Conservation (phyloP, 345 rosid genomes). For the Geranium brycei region DNA sequence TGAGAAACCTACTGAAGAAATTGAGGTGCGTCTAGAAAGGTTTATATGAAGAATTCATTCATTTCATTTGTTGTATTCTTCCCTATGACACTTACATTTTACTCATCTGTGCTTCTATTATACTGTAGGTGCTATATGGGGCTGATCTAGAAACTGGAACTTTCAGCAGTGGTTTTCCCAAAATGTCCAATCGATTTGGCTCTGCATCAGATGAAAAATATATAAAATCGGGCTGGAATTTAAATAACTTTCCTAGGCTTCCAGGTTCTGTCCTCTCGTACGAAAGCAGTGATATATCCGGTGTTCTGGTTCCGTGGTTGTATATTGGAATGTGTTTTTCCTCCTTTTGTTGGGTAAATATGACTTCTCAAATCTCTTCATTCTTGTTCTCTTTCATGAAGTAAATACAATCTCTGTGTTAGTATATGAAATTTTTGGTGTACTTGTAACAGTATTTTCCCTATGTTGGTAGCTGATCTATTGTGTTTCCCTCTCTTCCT, state of each 20-base stretch:
- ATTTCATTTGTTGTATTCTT: not conserved
- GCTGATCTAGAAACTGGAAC: constrained; percentile 95
- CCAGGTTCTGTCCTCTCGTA: constrained; percentile 76
- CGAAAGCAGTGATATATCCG: constrained; percentile 92
- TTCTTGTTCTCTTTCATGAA: not conserved
- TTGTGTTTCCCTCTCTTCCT: too few species aligned
- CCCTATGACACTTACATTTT: not conserved
- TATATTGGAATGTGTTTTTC: constrained; percentile 99
- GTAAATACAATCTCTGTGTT: too few species aligned
- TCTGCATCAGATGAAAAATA: constrained; percentile 40
- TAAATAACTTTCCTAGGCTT: constrained; percentile 94
- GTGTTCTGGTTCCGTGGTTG: constrained; percentile 96
- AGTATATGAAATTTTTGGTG: too few species aligned
- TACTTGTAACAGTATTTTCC: too few species aligned
- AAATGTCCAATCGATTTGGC: constrained; percentile 25
- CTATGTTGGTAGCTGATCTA: too few species aligned
- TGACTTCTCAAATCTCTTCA: not conserved
- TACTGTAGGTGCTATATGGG: constrained; percentile 75
- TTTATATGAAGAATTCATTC: not conserved
- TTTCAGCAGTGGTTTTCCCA: constrained; percentile 98
- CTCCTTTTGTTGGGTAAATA: constrained; percentile 89
- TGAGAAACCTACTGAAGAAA: constrained; percentile 86
- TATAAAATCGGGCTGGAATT: constrained; percentile 89
- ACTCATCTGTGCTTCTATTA: not conserved
- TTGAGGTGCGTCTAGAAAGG: constrained; percentile 42